Percentiles rank a stretch among this genome's conserved stretches.
phyloP scores from a whole-genome alignment of 75 land plant genomes.

The Azolla pinnata region DNA sequence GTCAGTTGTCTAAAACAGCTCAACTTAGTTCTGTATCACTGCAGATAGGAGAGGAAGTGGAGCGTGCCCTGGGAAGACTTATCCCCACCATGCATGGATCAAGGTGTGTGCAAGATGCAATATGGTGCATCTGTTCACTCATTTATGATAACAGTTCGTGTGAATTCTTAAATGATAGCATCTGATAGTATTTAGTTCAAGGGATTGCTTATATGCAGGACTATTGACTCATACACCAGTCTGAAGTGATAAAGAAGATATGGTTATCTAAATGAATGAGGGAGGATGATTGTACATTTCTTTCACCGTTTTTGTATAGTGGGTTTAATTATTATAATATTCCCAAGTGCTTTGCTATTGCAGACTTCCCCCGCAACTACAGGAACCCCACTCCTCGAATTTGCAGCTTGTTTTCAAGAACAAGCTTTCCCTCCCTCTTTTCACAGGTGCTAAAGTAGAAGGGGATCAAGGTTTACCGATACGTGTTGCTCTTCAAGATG shows the following conservation, averaged over 20 bases:
- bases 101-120: constrained; percentile 27
- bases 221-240: background rate
- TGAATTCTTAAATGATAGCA: background rate
- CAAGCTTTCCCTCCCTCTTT: constrained; percentile 72
- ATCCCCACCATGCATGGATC: constrained; percentile 52
- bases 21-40: background rate
- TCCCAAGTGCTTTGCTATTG: constrained; percentile 1
- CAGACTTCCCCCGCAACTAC: constrained; percentile 74
- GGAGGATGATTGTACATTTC: background rate
- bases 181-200: background rate
- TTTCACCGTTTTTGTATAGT: background rate
- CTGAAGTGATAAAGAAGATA: too few species aligned
- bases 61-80: constrained; percentile 82
- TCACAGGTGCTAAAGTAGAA: constrained; percentile 92
- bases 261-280: background rate
- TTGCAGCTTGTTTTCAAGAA: constrained; percentile 72
- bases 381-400: constrained; percentile 66
- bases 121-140: background rate
- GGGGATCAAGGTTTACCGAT: constrained; percentile 85
- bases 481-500: constrained; percentile 68
- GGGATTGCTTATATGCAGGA: background rate
- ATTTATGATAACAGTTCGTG: background rate
- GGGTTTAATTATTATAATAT: background rate
- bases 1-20: background rate
- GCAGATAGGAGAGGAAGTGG: constrained; percentile 99